A percentile compares a stretch with the other conserved stretches of the same genome.
These are phyloP conservation scores for Chionographis japonica DNA, from an alignment of 106 monocot species.

Conservation along the genomic window DNA sequence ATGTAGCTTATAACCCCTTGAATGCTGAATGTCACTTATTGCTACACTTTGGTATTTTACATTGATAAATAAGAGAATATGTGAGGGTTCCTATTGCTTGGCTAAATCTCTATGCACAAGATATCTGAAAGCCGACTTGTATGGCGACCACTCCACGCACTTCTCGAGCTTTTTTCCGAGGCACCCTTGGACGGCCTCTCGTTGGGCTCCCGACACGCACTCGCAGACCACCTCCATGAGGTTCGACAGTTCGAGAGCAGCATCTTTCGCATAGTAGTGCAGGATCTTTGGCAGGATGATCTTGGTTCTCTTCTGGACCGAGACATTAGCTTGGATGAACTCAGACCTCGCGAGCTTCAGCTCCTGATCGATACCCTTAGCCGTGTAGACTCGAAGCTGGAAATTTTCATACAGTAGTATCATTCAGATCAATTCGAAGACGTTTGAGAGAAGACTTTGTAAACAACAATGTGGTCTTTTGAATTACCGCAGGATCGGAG, in stretches of 20 bases:
- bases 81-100: constrained; percentile 14
- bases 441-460: not conserved
- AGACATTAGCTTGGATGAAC: constrained; percentile 49
- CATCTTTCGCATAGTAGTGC: constrained; percentile 60
- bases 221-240: constrained; percentile 39
- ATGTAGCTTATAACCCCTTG: no score
- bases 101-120: constrained; percentile 68
- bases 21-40: no score
- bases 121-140: constrained; percentile 76
- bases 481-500: constrained; percentile 74
- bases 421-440: not conserved
- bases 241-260: constrained; percentile 38
- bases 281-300: constrained; percentile 61
- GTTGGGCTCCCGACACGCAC: constrained; percentile 43
- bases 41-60: no score
- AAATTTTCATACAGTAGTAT: not conserved
- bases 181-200: constrained; percentile 22
- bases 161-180: constrained; percentile 31
- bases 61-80: not conserved
- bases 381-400: constrained; percentile 62
- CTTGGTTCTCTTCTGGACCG: constrained; percentile 28
- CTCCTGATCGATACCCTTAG: constrained; percentile 43
- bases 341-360: constrained; percentile 59
- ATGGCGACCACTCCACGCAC: constrained; percentile 56
- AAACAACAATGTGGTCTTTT: not conserved